phyloP scores from a whole-genome alignment of 2,329 filamentous ascomycete species.

The Colletotrichum limetticola region DNA sequence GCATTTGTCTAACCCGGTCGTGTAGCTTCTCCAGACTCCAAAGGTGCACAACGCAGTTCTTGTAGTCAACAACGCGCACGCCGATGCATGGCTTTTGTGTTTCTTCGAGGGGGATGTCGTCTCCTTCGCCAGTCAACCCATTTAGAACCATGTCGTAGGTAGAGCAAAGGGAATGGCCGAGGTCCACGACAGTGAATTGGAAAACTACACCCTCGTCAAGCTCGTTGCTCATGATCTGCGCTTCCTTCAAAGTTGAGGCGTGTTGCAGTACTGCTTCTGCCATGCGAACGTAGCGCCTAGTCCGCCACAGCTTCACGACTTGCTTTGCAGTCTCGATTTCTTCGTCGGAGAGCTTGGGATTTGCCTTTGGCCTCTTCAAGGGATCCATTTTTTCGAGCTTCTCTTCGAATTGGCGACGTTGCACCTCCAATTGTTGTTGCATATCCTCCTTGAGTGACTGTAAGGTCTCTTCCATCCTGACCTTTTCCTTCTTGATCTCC shows the following conservation, averaged over 20 bases:
- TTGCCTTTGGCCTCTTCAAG: slow-evolving; percentile 68
- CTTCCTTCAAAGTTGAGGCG: slow-evolving; percentile 89
- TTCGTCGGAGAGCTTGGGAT: slow-evolving; percentile 73
- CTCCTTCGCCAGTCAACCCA: slow-evolving; percentile 85
- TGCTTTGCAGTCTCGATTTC: slow-evolving; percentile 78
- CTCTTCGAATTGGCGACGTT: slow-evolving; percentile 85
- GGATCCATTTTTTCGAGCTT: slow-evolving; percentile 82
- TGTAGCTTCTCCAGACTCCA: slow-evolving; percentile 96
- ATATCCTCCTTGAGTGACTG: slow-evolving; percentile 86
- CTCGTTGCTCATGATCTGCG: slow-evolving; percentile 97
- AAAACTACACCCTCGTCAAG: slow-evolving; percentile 94
- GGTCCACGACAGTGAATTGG: slow-evolving; percentile 91
- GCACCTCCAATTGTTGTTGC: slow-evolving; percentile 84
- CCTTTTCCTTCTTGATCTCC: slow-evolving; percentile 85
- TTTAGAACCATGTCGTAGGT: slow-evolving; percentile 98
- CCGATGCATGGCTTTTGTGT: slow-evolving; percentile 90
- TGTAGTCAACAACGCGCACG: slow-evolving; percentile 91
- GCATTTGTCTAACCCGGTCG: slow-evolving; percentile 88
- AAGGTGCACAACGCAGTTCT: slow-evolving; percentile 84
- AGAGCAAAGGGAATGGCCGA: slow-evolving; percentile 88
- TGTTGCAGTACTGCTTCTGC: slow-evolving; percentile 91
- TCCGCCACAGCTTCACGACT: slow-evolving; percentile 79
- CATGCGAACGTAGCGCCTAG: slow-evolving; percentile 91
- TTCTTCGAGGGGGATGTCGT: slow-evolving; percentile 82
- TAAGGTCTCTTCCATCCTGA: slow-evolving; percentile 85